phyloP scores from a whole-genome alignment of 495 filamentous ascomycete species.

The Daldinia decipiens region DNA sequence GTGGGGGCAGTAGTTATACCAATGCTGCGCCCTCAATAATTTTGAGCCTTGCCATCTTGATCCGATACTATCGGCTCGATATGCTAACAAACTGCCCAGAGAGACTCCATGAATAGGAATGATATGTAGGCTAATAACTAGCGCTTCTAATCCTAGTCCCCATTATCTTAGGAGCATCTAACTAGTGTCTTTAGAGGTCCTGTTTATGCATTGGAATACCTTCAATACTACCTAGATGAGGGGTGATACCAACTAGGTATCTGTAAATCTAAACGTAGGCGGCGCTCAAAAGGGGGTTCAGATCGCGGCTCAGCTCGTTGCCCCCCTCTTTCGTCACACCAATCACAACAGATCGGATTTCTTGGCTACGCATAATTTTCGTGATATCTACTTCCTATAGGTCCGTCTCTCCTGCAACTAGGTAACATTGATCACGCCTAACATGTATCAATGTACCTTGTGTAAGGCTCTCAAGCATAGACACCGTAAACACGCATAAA shows the following conservation, averaged over 20 bases:
- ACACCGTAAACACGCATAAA: background rate
- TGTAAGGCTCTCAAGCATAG: background rate
- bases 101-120: background rate
- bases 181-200: background rate
- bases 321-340: constrained; percentile 4
- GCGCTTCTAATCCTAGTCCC: background rate
- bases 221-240: background rate
- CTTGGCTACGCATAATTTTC: background rate
- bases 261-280: background rate
- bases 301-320: constrained; percentile 3
- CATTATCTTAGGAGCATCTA: background rate
- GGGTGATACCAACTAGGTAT: background rate
- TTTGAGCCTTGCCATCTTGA: background rate
- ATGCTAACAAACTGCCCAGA: background rate
- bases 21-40: background rate
- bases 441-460: background rate
- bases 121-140: background rate
- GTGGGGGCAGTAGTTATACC: background rate
- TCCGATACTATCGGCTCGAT: background rate
- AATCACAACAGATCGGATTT: background rate
- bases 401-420: background rate
- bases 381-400: background rate
- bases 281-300: background rate
- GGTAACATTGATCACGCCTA: background rate
- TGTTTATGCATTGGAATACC: too few relatives aligned